Evolutionary conservation across 73 alveolate species (phyloP), one percentile per base, ranked within the genome.

Genomic region (Uronychia setigera): DNA sequence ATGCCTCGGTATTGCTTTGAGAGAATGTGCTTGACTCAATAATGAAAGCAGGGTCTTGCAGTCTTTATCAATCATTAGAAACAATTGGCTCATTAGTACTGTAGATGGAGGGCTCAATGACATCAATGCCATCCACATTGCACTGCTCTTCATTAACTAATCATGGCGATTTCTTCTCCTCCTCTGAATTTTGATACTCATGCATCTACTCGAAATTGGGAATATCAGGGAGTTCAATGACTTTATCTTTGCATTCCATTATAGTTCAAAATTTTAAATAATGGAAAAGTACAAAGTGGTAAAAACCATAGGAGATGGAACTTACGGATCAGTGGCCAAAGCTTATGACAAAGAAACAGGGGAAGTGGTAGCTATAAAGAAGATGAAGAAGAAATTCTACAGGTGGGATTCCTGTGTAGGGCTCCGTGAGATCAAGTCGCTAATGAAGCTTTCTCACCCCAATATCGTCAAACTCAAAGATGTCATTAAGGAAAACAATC

Each of bases 341-440:
- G 99, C 98, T 34, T 94, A 89, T 79, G 95, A 93, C 90, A 92
- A 82, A 83, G 83, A 92, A 33, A 93, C 94, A 19, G 97, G 98
- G 26, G 98, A 97, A 79, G 94, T 95, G 57, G 99, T 91, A 35
- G 98, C 98, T n/a, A 93, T 93, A 80, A 93, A 93, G 87, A 93
- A 93, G 83, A 90, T 93, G 96, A 93, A 93, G 83, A 90, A 91
- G 90, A 93, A 93, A 85, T 93, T 76, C 83, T 93, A 93, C 87
- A 81, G 95, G 80, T 93, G 98, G 98, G 98, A 93, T 26, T 81
- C 79, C 46, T 82, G 92, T 67, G 60, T 82, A 60, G 1, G 84
- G 25, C 88, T 81, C 0, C 31, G 88, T 33, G 96, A 86, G 86
- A 80, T 79, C 29, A 84, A 87, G 59, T 88, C 96, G 0, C 76